Conservation (phyloP, 169 alveolate species). For the Plasmodium malariae region DNA sequence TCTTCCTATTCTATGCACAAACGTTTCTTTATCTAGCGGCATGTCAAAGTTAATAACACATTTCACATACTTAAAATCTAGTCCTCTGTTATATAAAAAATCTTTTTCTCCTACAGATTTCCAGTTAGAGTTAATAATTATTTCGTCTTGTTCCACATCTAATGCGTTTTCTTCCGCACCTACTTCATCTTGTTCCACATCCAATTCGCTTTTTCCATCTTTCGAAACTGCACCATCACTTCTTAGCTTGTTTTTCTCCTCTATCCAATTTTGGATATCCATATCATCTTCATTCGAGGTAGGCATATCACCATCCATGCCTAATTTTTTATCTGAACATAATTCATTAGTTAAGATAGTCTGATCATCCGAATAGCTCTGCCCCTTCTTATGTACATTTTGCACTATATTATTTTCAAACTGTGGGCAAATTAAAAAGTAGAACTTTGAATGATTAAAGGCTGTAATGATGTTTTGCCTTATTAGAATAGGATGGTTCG, state of each 20-base stretch:
- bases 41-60: constrained; percentile 97
- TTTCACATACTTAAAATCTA: constrained; percentile 96
- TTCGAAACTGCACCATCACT: too few relatives aligned
- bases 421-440: constrained; percentile 68
- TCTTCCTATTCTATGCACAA: constrained; percentile 98
- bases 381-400: not conserved
- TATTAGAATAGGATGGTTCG: constrained; percentile 47
- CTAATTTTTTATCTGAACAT: not conserved
- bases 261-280: not conserved
- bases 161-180: not conserved
- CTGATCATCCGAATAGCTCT: not conserved
- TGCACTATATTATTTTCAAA: constrained; percentile 16
- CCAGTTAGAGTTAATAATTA: constrained; percentile 41
- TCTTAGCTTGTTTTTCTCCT: not conserved
- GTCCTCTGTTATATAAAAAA: constrained; percentile 91
- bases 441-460: constrained; percentile 38
- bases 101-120: constrained; percentile 79
- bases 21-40: constrained; percentile 94
- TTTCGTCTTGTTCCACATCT: constrained; percentile 79
- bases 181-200: not conserved
- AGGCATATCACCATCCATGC: not conserved
- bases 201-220: not conserved
- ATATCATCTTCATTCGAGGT: not conserved
- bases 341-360: not conserved
- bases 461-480: constrained; percentile 39